Evolutionary conservation across 1,284 basidiomycete genomes (phyloP), one percentile per base, ranked within the genome.

Genomic region (Pholiota adiposa): DNA sequence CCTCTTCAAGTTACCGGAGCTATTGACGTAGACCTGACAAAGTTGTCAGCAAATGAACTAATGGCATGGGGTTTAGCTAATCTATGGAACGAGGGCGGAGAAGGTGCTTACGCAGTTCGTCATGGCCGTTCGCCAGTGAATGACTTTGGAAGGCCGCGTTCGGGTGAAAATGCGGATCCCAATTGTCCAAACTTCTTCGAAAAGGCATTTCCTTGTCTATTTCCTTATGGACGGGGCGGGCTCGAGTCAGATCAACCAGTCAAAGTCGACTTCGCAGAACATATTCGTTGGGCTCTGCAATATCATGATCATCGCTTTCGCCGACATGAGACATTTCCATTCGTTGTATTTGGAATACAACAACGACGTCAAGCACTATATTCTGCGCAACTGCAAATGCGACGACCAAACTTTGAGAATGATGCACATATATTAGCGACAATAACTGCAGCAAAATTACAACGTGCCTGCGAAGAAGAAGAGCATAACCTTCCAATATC

Each of bases 141-240:
- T 36, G 66, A 68, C 34, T 50, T 58, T 14, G 23, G 44, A 21
- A 31, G 36, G 21, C 36, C 36, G 38, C 19, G 21, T n/a, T 12
- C 6, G 7, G 31, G 18, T 19, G 29, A 40, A 51, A 34, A 38
- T 40, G 40, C 46, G 25, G n/a, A 21, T 2, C 14, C 33, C 2
- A 21, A 48, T 8, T 33, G 48, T 43, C 59, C 51, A 0, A 50
- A 27, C 48, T 3, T 58, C 27, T 55, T 46, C 16, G 34, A 52
- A 34, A 36, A 18, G 36, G 18, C 29, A 34, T 54, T 41, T 36
- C 40, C 40, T 41, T 54, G 19, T 6, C 16, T 79, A 0, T 81
- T 76, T 60, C 79, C 78, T 1, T 80, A 76, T 65, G 78, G 75
- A 0, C 7, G 27, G 1, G 79, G 79, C 0, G 74, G 77, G 0